A percentile compares a stretch with the other conserved stretches of the same genome.
phyloP scores from a whole-genome alignment of 768 basidiomycete species.

The Suillus brevipes region DNA sequence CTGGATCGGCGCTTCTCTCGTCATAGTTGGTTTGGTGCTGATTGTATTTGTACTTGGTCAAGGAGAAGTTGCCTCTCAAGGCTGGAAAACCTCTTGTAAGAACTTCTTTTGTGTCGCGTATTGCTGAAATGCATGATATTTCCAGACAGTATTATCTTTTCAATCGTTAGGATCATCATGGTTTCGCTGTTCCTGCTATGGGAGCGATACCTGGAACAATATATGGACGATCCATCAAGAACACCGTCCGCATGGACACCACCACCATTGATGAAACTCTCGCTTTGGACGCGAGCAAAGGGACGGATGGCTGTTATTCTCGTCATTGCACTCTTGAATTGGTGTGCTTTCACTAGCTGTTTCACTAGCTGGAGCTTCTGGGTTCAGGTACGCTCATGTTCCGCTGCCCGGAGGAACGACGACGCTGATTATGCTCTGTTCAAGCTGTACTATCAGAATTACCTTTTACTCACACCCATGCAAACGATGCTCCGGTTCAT shows the following conservation, averaged over 20 bases:
- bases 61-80: constrained; percentile 55
- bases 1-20: constrained; percentile 71
- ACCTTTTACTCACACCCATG: constrained; percentile 53
- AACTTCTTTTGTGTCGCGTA: constrained; percentile 6
- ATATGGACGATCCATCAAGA: constrained; percentile 14
- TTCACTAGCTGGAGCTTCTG: constrained; percentile 58
- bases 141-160: constrained; percentile 69
- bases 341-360: no score
- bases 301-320: constrained; percentile 66
- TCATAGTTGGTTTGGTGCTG: constrained; percentile 66
- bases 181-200: constrained; percentile 59
- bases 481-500: constrained; percentile 66
- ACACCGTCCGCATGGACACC: constrained; percentile 37
- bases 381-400: constrained; percentile 36
- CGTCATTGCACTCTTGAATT: constrained; percentile 59
- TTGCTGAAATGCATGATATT: constrained; percentile 20
- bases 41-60: constrained; percentile 75
- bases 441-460: constrained; percentile 75
- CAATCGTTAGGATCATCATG: constrained; percentile 61
- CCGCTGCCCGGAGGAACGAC: neutral
- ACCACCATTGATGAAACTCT: constrained; percentile 65
- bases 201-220: constrained; percentile 60
- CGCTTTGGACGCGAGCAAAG: constrained; percentile 59
- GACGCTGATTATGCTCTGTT: neutral
- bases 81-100: constrained; percentile 63